Conservation (phyloP, 129 eudicot genomes). For the Ambrosia trifida region DNA sequence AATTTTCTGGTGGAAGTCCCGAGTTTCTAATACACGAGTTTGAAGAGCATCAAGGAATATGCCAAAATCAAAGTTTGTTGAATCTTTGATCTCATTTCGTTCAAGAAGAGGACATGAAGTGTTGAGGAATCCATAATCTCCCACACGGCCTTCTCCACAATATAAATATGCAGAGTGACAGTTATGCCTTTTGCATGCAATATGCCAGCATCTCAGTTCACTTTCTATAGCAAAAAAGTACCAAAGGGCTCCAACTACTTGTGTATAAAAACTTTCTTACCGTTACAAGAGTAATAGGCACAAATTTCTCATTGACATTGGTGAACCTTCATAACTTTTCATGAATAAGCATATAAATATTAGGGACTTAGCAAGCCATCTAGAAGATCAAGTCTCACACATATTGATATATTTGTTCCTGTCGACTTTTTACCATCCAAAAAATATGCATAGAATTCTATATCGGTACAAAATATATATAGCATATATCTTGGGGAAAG, state of each 20-base stretch:
- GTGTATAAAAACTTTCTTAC: background rate
- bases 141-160: slow-evolving; percentile 33
- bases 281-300: background rate
- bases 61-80: slow-evolving; percentile 63
- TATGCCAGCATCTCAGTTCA: slow-evolving; percentile 59
- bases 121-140: slow-evolving; percentile 29
- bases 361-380: background rate
- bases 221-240: slow-evolving; percentile 70
- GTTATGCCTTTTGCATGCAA: slow-evolving; percentile 34
- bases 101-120: slow-evolving; percentile 52
- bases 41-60: slow-evolving; percentile 70
- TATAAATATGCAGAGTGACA: slow-evolving; percentile 33
- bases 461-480: background rate
- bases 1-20: slow-evolving; percentile 40
- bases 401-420: background rate
- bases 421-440: no score
- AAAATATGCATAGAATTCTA: background rate
- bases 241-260: slow-evolving; percentile 84
- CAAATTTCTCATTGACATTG: no score
- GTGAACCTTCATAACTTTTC: background rate
- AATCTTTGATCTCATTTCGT: slow-evolving; percentile 38
- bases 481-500: background rate
- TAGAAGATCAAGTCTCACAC: background rate
- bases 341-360: background rate
- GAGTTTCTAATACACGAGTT: slow-evolving; percentile 41